A percentile compares a stretch with the other conserved stretches of the same genome.
These are phyloP conservation scores for Tulasnella sp. DNA, from an alignment of 768 basidiomycete species.

Conservation along the genomic window DNA sequence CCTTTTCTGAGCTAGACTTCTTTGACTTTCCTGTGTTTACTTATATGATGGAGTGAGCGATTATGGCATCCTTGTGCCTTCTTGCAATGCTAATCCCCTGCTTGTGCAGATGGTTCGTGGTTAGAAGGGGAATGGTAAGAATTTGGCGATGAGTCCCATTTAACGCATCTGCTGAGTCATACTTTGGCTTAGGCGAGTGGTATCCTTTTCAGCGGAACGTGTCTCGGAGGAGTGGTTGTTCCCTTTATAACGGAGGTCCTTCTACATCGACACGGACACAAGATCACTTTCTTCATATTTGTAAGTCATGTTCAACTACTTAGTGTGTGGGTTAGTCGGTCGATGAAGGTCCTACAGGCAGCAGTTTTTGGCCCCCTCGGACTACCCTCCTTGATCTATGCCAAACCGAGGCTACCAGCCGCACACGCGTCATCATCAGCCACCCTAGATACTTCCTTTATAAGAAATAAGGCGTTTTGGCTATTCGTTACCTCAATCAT, in stretches of 20 bases:
- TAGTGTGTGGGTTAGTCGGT: no score
- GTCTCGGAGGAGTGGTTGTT: neutral
- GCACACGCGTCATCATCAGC: no score
- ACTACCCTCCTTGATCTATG: no score
- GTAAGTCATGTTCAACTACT: no score
- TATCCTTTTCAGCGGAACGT: slow-evolving; percentile 1
- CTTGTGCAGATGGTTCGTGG: neutral
- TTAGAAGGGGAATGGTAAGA: neutral
- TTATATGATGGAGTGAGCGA: neutral
- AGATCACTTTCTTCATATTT: no score
- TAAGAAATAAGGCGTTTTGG: no score
- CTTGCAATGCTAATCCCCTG: neutral
- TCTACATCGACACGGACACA: no score
- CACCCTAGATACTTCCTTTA: no score
- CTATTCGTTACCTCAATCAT: no score
- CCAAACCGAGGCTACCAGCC: no score
- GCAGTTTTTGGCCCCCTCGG: no score
- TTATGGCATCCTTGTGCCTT: neutral
- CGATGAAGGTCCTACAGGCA: no score
- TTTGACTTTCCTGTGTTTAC: neutral
- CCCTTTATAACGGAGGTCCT: slow-evolving; percentile 1
- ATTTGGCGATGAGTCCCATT: neutral
- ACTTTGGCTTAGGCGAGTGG: neutral
- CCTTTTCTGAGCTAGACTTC: neutral
- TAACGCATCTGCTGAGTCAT: neutral